Percentiles rank a stretch among this genome's conserved stretches.
Evolutionary conservation across 2,329 filamentous ascomycete genomes (phyloP).

Genomic region (Epichloe scottii): DNA sequence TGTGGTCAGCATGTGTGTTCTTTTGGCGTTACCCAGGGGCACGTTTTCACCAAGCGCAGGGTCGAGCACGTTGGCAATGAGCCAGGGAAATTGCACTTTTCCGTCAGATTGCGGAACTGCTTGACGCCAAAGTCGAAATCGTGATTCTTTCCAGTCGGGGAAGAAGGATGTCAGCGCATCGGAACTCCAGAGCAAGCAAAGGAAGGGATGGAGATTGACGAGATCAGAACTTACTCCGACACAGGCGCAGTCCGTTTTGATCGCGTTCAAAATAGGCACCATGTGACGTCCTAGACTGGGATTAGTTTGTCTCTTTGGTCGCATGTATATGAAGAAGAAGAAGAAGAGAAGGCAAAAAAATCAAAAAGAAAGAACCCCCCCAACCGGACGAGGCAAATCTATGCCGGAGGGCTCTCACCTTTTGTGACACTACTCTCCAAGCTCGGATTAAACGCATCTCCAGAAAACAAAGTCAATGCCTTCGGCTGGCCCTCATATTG

Average conservation of each 20-base stretch:
- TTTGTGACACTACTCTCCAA: conserved; percentile 84
- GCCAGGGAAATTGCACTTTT: conserved; percentile 75
- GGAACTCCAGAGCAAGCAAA: neutral
- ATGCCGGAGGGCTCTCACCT: conserved; percentile 30
- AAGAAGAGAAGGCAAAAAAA: neutral
- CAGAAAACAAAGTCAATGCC: conserved; percentile 73
- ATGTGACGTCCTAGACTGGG: conserved; percentile 55
- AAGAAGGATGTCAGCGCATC: too few relatives aligned
- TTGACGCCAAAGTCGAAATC: conserved; percentile 84
- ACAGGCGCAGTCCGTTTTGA: conserved; percentile 69
- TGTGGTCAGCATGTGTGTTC: conserved; percentile 63
- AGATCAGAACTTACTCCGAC: conserved; percentile 49
- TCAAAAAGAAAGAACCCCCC: too few relatives aligned
- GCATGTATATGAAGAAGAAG: neutral
- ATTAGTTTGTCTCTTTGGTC: neutral
- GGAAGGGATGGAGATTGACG: neutral
- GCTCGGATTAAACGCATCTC: conserved; percentile 86
- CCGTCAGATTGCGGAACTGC: conserved; percentile 62
- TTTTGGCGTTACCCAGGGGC: conserved; percentile 62
- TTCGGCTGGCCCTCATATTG: conserved; percentile 50
- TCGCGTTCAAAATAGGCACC: conserved; percentile 70
- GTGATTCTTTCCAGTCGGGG: conserved; percentile 43
- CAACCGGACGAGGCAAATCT: neutral
- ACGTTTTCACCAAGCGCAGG: conserved; percentile 64
- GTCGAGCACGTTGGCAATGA: conserved; percentile 79